Evolutionary conservation across 768 basidiomycete species (phyloP).

Genomic region (Lactarius hatsudake): DNA sequence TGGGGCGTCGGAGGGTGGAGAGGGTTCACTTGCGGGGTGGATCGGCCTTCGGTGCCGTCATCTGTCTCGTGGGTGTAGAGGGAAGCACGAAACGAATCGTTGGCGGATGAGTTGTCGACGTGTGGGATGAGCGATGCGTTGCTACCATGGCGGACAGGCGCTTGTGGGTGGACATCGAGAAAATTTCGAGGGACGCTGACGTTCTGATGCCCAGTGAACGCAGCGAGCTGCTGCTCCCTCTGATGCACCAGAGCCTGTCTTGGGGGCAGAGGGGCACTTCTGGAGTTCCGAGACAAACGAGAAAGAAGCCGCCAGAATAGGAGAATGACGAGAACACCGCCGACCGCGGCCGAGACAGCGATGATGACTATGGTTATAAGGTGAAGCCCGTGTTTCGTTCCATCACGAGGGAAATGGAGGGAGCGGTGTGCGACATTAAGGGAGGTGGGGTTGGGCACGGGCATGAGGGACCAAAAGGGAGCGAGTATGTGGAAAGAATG

Average conservation of each 20-base stretch:
- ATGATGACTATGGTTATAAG: slow-evolving; percentile 49
- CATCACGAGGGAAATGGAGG: slow-evolving; percentile 13
- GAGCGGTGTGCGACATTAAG: neutral
- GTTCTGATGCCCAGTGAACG: slow-evolving; percentile 36
- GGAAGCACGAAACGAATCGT: slow-evolving; percentile 21
- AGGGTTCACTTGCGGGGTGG: neutral
- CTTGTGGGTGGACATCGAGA: slow-evolving; percentile 28
- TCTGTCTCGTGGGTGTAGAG: slow-evolving; percentile 25
- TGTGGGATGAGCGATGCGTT: slow-evolving; percentile 35
- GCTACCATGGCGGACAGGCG: slow-evolving; percentile 34
- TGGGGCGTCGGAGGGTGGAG: slow-evolving; percentile 14
- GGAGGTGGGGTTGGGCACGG: neutral
- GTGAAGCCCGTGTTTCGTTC: neutral
- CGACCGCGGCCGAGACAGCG: slow-evolving; percentile 45
- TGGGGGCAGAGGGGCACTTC: slow-evolving; percentile 54
- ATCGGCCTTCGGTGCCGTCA: neutral
- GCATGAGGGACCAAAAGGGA: slow-evolving; percentile 8
- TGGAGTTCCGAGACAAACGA: slow-evolving; percentile 33
- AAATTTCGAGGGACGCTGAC: slow-evolving; percentile 28
- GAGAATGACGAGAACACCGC: slow-evolving; percentile 38
- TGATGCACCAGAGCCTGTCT: slow-evolving; percentile 64
- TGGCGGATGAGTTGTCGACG: slow-evolving; percentile 17
- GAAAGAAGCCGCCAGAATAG: slow-evolving; percentile 40
- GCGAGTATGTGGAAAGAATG: slow-evolving; percentile 6
- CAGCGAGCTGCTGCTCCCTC: slow-evolving; percentile 49